These are phyloP conservation scores for Brassica incana DNA, from an alignment of 345 rosid species.

Conservation along the genomic window DNA sequence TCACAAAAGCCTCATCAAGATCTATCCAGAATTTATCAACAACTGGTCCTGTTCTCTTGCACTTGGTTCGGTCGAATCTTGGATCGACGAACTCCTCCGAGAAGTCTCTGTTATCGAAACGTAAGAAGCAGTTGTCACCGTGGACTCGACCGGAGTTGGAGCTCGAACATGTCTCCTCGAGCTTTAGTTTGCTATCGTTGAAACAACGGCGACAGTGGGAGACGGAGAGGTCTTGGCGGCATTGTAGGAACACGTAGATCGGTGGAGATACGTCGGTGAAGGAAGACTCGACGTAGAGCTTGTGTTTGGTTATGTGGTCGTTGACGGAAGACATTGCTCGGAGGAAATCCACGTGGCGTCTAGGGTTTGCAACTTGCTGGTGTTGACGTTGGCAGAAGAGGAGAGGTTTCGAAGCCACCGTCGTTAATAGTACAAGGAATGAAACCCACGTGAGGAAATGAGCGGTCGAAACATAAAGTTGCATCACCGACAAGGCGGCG, in stretches of 20 bases:
- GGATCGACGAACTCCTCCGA: constrained; percentile 47
- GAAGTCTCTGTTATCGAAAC: constrained; percentile 54
- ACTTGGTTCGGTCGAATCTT: constrained; percentile 31
- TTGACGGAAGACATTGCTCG: constrained; percentile 25
- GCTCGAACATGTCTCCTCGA: constrained; percentile 23
- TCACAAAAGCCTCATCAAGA: constrained; percentile 38
- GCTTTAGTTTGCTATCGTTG: constrained; percentile 34
- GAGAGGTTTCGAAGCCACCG: constrained; percentile 15
- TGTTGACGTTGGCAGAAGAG: constrained; percentile 12
- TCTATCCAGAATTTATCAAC: constrained; percentile 25
- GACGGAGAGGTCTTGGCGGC: constrained; percentile 48
- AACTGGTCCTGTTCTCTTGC: constrained; percentile 16
- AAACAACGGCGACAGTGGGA: constrained; percentile 51
- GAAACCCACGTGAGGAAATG: constrained; percentile 27
- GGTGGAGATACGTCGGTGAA: constrained; percentile 25
- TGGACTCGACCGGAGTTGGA: constrained; percentile 51
- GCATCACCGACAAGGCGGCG: constrained; percentile 33
- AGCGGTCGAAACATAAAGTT: constrained; percentile 7
- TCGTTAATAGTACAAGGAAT: constrained; percentile 5
- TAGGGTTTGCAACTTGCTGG: constrained; percentile 24
- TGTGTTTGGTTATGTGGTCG: constrained; percentile 13
- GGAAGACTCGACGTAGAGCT: constrained; percentile 33
- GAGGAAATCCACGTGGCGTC: constrained; percentile 24
- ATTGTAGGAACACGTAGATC: constrained; percentile 46
- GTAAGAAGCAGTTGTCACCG: constrained; percentile 69